Evolutionary conservation across 306 rosid genomes (phyloP), one percentile per base, ranked within the genome.

Genomic region (Cucurbita ficifolia): DNA sequence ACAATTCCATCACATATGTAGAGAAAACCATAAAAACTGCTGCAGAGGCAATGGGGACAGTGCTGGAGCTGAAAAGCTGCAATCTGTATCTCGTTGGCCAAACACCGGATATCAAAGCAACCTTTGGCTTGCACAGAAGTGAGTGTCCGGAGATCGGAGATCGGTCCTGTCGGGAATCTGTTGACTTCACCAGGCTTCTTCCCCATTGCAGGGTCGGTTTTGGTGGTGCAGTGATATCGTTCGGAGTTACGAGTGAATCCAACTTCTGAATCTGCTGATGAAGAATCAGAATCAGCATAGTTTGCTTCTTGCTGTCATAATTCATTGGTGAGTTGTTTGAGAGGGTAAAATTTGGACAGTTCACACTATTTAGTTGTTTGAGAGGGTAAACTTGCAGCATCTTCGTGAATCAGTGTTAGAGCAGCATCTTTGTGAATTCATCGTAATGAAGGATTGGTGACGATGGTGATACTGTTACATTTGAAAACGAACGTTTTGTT

Each of bases 51-150:
- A 74, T 84, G 35, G 74, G 64, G 11, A 81, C 69, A 54, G 74
- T 88, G 19, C 67, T 50, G 0, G 90, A 81, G 68, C 9, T 72
- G 6, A 80, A 55, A 50, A 22, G 18, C 65, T 88, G 91, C 85
- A 86, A 86, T 69, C 82, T 90, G 53, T 83, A 79, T 76, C 42
- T 86, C 14, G 84, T 86, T 17, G 98, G 98, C 46, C 50, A 76
- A 75, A 71, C 60, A 59, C 91, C 93, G 6, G 54, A 58, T 0
- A 46, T 83, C 13, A 79, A 46, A 56, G 59, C 76, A 10, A 74
- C 72, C 9, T 72, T 70, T 12, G 73, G 48, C 18, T 73, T 76
- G 17, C 57, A 42, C 35, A 70, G 59, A 59, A 77, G 78, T 1
- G 87, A 81, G 21, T 86, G 78, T 74, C 72, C 1, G 1, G 29